Evolutionary conservation across 257 asterid species (phyloP), one percentile per base, ranked within the genome.

Genomic region (Penstemon eatonii): DNA sequence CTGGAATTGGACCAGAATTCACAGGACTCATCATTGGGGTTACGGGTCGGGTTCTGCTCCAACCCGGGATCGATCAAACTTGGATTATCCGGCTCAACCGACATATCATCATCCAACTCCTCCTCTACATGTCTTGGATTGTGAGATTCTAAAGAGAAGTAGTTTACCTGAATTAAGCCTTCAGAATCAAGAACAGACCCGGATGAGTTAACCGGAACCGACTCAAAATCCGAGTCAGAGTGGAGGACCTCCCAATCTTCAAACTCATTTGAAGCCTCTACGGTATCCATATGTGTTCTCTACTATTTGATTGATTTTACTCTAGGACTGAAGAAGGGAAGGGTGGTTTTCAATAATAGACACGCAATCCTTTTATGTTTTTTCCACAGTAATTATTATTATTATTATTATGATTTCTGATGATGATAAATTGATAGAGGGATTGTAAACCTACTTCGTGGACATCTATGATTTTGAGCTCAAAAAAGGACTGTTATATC

Each of bases 241-340:
- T 79, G 86, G 60, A 91, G 87, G 13, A 91, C 71, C 78, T 91
- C 98, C 98, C 98, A 91, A 45, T 87, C 98, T 7, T 77, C 89
- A 55, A 86, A 81, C 41, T 85, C 96, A 7, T 72, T 74, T 1
- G 79, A 9, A 60, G 79, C 76, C 55, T 71, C 82, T 4, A 74
- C 81, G 4, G 63, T 52, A 72, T 85, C 89, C 89, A 85, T 83
- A 39, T 1, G n/a, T 9, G 46, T 6, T 25, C 33, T 25, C 33
- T 25, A 25, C 33, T 25, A 25, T 25, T 25, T 25, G 33, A 25
- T 25, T 25, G 33, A 25, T 25, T 25, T 25, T 25, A 25, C 33
- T 25, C 33, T 25, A 56, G 41, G 62, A 72, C 38, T 57, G 69
- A 74, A 74, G 9, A 5, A 61, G 38, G 66, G 38, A 47, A 7